Conservation (phyloP, 805 yeast genomes). For the Yarrowia sp. region DNA sequence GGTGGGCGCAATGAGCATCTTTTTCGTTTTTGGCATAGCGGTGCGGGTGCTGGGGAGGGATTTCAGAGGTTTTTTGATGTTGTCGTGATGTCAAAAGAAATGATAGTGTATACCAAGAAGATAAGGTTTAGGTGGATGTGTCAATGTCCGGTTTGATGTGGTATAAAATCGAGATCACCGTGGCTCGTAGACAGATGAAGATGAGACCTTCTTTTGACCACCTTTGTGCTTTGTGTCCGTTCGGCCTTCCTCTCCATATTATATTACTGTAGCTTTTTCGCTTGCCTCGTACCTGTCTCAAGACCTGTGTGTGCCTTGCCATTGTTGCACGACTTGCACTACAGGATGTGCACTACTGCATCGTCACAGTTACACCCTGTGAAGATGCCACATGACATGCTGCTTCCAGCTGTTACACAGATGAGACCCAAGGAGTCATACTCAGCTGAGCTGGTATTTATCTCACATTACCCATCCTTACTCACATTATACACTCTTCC, state of each 20-base stretch:
- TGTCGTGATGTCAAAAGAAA: background rate
- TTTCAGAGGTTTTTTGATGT: background rate
- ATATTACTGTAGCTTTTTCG: background rate
- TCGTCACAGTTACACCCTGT: background rate
- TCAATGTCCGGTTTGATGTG: background rate
- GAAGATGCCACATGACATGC: background rate
- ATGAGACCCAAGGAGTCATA: background rate
- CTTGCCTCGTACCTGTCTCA: slow-evolving; percentile 1
- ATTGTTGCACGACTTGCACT: background rate
- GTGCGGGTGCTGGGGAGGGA: background rate
- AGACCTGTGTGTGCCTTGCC: background rate
- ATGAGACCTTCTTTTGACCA: background rate
- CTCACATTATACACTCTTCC: background rate
- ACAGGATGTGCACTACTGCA: background rate
- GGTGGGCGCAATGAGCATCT: slow-evolving; percentile 10
- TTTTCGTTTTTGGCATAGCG: slow-evolving; percentile 16
- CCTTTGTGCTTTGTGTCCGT: background rate
- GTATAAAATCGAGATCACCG: background rate
- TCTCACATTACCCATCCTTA: background rate
- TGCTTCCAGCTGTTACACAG: background rate
- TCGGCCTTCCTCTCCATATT: background rate
- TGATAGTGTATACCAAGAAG: slow-evolving; percentile 8
- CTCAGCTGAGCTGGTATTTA: background rate
- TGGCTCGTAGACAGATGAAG: background rate
- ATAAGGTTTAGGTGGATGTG: slow-evolving; percentile 14